Base-by-base conservation (phyloP, 441 rosid species). In the Dalechampia spathulata region DNA sequence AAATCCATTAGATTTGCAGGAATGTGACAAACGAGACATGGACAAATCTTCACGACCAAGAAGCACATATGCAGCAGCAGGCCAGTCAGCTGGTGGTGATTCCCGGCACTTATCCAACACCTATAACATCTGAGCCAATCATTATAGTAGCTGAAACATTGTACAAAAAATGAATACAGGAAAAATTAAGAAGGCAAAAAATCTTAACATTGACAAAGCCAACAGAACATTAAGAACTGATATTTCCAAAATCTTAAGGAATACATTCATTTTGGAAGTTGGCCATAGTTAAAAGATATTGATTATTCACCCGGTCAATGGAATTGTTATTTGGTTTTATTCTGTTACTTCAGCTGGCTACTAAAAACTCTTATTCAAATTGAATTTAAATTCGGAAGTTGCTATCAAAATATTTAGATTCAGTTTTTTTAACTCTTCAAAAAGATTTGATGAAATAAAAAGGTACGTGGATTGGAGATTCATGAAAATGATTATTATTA, bases 31-130 rank as follows among this genome's bases (percentile, higher is more conserved):
- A 75, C 77, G 71, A 9, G 91, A 83, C 65, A 78, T 73, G 70
- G 96, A 95, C 72, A 94, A 68, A 72, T 94, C 99, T 75, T 90
- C 94, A 63, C 97, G 89, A 58, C 97, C 93, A 75, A 94, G 89
- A 70, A 94, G 94, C 64, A 87, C 76, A 74, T 87, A 94, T 52
- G 95, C 99, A 66, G 90, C 78, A 8, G 87, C 91, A 68, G 99
- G 90, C 99, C 99, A 94, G 68, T 86, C 92, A 49, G 79, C 75
- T 8, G 99, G 96, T 62, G 99, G 97, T 67, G 86, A 87, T 75
- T 87, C 99, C 55, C 97, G 82, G 62, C 97, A 90, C 73, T 79
- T 84, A 71, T 87, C 95, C 75, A 90, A 68, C 58, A 95, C 97
- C 99, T 90, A 68, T 49, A 58, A 69, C 73, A 65, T 50, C 15